These are phyloP conservation scores for Ilyonectria sp. DNA, from an alignment of 2,329 filamentous ascomycete species.

Conservation along the genomic window DNA sequence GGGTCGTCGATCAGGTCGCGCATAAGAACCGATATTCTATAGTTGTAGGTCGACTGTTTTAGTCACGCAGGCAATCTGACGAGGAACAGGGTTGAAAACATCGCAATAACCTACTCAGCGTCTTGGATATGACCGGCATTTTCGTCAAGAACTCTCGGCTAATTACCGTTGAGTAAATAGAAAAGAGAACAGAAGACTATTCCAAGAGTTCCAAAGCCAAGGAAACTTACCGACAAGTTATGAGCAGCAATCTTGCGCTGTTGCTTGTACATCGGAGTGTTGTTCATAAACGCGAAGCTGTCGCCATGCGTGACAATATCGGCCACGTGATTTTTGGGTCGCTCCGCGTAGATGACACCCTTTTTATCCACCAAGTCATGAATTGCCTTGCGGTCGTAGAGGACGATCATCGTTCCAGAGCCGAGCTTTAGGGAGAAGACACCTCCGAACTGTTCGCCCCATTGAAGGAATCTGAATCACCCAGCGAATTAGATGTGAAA, in stretches of 20 bases:
- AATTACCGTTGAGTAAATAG: neutral
- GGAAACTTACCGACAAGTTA: neutral
- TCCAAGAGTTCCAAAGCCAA: neutral
- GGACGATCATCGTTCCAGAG: neutral
- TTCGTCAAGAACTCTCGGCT: neutral
- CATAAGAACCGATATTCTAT: no score
- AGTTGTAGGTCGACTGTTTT: neutral
- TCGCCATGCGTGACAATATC: neutral
- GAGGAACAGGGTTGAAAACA: neutral
- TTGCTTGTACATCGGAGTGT: neutral
- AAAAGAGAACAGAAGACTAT: neutral
- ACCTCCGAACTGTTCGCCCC: neutral
- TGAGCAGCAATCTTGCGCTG: neutral
- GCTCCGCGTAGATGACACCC: neutral
- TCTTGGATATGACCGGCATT: neutral
- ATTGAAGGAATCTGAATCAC: neutral
- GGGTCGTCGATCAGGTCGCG: neutral
- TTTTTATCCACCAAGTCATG: neutral
- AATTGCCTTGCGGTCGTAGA: neutral
- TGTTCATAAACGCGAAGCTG: neutral
- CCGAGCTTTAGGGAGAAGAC: neutral
- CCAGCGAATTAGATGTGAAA: neutral
- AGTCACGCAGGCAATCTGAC: neutral
- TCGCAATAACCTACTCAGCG: neutral
- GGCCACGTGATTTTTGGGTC: neutral